Conservation (phyloP, 1,139 yeast genomes). For the Nakaseomyces nivariensis region DNA sequence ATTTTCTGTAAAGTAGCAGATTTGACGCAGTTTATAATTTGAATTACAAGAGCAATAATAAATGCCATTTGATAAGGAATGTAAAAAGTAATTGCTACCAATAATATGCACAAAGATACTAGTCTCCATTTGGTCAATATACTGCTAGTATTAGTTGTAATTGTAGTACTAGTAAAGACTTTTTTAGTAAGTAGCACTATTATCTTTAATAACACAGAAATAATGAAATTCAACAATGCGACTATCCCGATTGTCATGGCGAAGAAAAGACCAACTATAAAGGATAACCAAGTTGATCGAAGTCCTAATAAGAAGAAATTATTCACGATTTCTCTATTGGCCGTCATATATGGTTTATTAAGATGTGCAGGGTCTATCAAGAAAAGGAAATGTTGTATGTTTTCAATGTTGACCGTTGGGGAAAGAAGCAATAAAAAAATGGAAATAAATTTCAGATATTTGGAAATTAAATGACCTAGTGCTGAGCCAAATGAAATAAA, state of each 20-base stretch:
- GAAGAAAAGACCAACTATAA: conserved; percentile 48
- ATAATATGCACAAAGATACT: conserved; percentile 22
- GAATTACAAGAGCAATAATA: conserved; percentile 47
- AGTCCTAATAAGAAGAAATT: conserved; percentile 55
- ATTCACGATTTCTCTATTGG: conserved; percentile 23
- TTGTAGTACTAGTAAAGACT: not conserved
- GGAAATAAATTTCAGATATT: conserved; percentile 18
- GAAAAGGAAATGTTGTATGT: conserved; percentile 29
- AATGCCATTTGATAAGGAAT: conserved; percentile 77
- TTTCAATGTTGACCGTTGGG: conserved; percentile 30
- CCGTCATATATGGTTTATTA: conserved; percentile 26
- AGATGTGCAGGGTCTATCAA: conserved; percentile 50
- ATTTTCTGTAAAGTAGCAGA: conserved; percentile 6
- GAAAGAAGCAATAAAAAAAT: conserved; percentile 31
- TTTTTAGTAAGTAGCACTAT: conserved; percentile 4
- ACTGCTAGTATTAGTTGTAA: conserved; percentile 31
- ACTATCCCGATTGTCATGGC: conserved; percentile 44
- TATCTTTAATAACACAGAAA: not conserved
- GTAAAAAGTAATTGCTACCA: conserved; percentile 43
- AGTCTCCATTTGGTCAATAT: not conserved
- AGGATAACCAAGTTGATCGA: conserved; percentile 48
- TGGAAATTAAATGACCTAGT: conserved; percentile 29
- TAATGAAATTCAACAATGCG: conserved; percentile 9
- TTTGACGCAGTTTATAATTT: conserved; percentile 38
- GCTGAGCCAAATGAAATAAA: conserved; percentile 47